Percentiles rank a stretch among this genome's conserved stretches.
phyloP scores from a whole-genome alignment of 2,329 filamentous ascomycete genomes.

The Colletotrichum melonis region DNA sequence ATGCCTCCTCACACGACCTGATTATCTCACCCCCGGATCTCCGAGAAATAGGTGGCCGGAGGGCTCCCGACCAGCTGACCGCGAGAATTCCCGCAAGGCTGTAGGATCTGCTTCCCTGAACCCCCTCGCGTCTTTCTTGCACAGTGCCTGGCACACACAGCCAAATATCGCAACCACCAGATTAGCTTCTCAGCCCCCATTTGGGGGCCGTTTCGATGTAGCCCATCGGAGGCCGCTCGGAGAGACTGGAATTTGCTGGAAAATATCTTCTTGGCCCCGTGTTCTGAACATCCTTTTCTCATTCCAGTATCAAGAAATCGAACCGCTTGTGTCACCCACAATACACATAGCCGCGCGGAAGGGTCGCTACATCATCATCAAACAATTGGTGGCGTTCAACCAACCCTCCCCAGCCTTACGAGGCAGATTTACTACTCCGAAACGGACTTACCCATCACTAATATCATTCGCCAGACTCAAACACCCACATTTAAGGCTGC shows the following conservation, averaged over 20 bases:
- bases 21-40: not conserved
- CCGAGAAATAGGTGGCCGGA: not conserved
- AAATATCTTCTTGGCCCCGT: not conserved
- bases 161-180: not conserved
- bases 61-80: not conserved
- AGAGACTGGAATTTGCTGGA: not conserved
- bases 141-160: not conserved
- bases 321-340: not conserved
- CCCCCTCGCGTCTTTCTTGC: not conserved
- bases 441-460: not conserved
- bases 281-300: not conserved
- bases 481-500: slow-evolving; percentile 12
- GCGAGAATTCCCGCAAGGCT: not conserved
- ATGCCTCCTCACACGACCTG: not conserved
- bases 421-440: slow-evolving; percentile 19
- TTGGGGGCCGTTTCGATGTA: slow-evolving; percentile 13
- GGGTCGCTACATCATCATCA: not conserved
- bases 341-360: not conserved
- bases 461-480: not conserved
- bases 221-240: slow-evolving; percentile 19
- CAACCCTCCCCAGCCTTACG: slow-evolving; percentile 10
- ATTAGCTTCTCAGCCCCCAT: slow-evolving; percentile 11
- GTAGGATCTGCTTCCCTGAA: slow-evolving; percentile 9
- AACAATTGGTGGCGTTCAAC: not conserved
- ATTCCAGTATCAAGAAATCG: not conserved